These are phyloP conservation scores for Penicillium steckii DNA, from an alignment of 495 filamentous ascomycete species.

Conservation along the genomic window DNA sequence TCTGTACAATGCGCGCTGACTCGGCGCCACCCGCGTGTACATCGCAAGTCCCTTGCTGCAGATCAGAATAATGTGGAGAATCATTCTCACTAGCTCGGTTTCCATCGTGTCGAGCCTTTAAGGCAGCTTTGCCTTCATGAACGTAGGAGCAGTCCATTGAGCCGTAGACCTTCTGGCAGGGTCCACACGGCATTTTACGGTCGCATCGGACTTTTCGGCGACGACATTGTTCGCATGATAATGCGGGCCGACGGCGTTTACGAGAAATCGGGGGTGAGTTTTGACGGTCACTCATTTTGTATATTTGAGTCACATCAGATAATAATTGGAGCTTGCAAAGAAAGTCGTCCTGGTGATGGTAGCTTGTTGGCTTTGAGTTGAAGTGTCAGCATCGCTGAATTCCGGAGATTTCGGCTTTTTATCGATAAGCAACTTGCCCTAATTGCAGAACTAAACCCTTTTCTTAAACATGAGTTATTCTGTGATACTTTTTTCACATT, in stretches of 20 bases:
- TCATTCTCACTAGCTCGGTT: constrained; percentile 1
- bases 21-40: not conserved
- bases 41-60: not conserved
- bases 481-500: no score
- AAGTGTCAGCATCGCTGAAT: not conserved
- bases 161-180: constrained; percentile 32
- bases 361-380: not conserved
- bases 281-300: not conserved
- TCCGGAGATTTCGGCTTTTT: constrained; percentile 10
- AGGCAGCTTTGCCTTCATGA: constrained; percentile 17
- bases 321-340: not conserved
- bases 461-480: no score
- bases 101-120: constrained; percentile 7
- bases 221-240: constrained; percentile 45
- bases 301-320: not conserved
- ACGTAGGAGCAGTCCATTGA: constrained; percentile 25
- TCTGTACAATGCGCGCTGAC: constrained; percentile 10
- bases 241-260: constrained; percentile 40
- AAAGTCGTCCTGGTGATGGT: not conserved
- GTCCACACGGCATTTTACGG: constrained; percentile 36
- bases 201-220: constrained; percentile 48
- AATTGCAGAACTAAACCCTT: no score
- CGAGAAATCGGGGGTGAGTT: constrained; percentile 8
- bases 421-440: not conserved
- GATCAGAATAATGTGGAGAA: not conserved